Conservation (phyloP, 139 green algal species). For the Micractinium conductrix region DNA sequence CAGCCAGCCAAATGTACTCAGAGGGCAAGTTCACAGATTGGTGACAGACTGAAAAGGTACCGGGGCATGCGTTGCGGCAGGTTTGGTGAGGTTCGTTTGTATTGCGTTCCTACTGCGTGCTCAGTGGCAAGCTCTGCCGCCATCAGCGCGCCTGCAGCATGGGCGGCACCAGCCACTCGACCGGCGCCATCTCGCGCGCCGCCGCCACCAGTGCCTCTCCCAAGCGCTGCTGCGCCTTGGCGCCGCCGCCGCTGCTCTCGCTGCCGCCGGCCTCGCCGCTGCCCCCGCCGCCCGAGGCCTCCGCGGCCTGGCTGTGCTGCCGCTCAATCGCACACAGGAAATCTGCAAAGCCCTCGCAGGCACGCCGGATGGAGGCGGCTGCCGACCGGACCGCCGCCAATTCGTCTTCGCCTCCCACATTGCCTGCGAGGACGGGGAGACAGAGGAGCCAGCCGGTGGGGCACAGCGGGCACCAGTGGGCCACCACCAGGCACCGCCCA, state of each 20-base stretch:
- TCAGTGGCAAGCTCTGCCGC: too few relatives aligned
- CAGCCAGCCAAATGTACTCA: too few relatives aligned
- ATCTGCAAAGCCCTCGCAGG: conserved; percentile 51
- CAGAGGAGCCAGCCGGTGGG: too few relatives aligned
- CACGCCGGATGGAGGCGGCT: conserved; percentile 33
- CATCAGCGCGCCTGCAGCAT: conserved; percentile 67
- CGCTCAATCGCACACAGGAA: conserved; percentile 42
- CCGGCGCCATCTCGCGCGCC: conserved; percentile 40
- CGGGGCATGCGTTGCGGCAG: too few relatives aligned
- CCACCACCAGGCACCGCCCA: too few relatives aligned
- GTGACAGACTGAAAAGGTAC: too few relatives aligned
- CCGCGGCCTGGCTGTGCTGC: background rate
- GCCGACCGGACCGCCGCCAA: conserved; percentile 37
- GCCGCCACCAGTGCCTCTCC: conserved; percentile 13
- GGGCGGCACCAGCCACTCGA: conserved; percentile 80
- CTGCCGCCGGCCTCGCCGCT: background rate
- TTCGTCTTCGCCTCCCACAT: conserved; percentile 68
- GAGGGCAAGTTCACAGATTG: too few relatives aligned
- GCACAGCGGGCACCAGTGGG: too few relatives aligned
- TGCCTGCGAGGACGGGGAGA: conserved; percentile 51
- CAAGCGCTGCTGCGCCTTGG: background rate
- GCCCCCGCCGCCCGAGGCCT: background rate
- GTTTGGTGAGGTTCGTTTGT: too few relatives aligned
- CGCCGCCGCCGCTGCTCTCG: background rate
- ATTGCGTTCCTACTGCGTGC: too few relatives aligned